Percentiles rank a stretch among this genome's conserved stretches.
Conservation (phyloP, 805 yeast species). For the Schwanniomyces pseudopolymorphus region DNA sequence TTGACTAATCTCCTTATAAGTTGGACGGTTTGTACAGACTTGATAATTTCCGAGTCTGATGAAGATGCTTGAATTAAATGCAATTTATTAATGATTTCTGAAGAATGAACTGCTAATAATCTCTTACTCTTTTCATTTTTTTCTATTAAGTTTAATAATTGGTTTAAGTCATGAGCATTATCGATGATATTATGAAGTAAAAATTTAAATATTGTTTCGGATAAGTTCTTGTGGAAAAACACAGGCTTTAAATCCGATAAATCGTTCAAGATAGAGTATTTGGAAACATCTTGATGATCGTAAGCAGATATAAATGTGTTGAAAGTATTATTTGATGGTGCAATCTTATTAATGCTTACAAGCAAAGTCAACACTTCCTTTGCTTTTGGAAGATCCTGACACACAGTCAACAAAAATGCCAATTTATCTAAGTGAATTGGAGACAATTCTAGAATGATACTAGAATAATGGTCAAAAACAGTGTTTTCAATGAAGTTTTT, state of each 20-base stretch:
- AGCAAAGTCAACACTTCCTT: slow-evolving; percentile 12
- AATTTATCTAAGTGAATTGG: slow-evolving; percentile 22
- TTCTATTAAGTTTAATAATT: slow-evolving; percentile 21
- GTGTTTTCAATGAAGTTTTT: slow-evolving; percentile 8
- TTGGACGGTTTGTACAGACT: slow-evolving; percentile 20
- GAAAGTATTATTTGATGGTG: slow-evolving; percentile 25
- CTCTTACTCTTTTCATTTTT: slow-evolving; percentile 3
- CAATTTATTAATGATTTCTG: slow-evolving; percentile 19
- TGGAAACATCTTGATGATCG: slow-evolving; percentile 8
- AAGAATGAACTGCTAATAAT: slow-evolving; percentile 15
- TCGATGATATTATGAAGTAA: slow-evolving; percentile 20
- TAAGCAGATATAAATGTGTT: slow-evolving; percentile 17
- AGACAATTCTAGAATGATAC: slow-evolving; percentile 12
- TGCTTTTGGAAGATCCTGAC: slow-evolving; percentile 14
- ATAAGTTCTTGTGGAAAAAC: slow-evolving; percentile 23
- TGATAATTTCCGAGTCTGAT: slow-evolving; percentile 7
- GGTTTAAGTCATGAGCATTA: slow-evolving; percentile 25
- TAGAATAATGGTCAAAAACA: slow-evolving; percentile 12
- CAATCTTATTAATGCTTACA: slow-evolving; percentile 8
- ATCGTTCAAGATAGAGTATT: slow-evolving; percentile 14
- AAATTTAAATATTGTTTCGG: slow-evolving; percentile 16
- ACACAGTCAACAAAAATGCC: slow-evolving; percentile 16
- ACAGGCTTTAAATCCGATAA: slow-evolving; percentile 25
- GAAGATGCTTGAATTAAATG: slow-evolving; percentile 10
- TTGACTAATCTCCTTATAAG: slow-evolving; percentile 15